These are phyloP conservation scores for Ustilago nuda DNA, from an alignment of 1,284 basidiomycete genomes.

Conservation along the genomic window DNA sequence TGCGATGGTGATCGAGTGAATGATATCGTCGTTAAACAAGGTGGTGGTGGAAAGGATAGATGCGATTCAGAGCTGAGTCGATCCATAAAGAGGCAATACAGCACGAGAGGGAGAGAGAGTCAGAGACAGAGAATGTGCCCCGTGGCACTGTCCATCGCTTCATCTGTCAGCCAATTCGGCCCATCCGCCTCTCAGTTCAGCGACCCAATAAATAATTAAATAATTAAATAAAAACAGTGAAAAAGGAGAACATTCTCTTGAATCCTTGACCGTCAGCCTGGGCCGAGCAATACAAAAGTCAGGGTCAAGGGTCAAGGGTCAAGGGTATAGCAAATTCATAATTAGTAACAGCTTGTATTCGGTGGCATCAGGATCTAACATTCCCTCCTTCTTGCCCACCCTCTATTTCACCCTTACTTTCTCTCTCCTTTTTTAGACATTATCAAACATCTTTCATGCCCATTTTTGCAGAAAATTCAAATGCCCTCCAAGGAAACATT, in stretches of 20 bases:
- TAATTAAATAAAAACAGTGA: background rate
- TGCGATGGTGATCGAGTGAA: background rate
- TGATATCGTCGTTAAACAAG: background rate
- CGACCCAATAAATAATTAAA: background rate
- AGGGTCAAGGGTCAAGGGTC: constrained; percentile 12
- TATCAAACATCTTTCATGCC: too few species aligned
- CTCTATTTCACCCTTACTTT: too few species aligned
- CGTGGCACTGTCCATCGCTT: background rate
- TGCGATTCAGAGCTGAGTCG: background rate
- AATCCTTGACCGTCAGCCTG: too few species aligned
- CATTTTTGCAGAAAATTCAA: too few species aligned
- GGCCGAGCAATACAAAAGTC: background rate
- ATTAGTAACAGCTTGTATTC: too few species aligned
- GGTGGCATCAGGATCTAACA: too few species aligned
- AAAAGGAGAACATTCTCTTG: background rate
- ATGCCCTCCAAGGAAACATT: too few species aligned
- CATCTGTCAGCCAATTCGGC: constrained; percentile 6
- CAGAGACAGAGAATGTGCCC: background rate
- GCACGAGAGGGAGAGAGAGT: background rate
- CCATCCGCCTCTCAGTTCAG: background rate
- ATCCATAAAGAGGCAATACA: background rate
- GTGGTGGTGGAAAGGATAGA: background rate
- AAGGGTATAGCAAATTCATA: constrained; percentile 14
- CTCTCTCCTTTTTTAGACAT: too few species aligned
- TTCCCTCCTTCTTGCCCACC: too few species aligned